A percentile compares a stretch with the other conserved stretches of the same genome.
Evolutionary conservation across 2,329 filamentous ascomycete genomes (phyloP).

Genomic region (Cyphellophora europaea): DNA sequence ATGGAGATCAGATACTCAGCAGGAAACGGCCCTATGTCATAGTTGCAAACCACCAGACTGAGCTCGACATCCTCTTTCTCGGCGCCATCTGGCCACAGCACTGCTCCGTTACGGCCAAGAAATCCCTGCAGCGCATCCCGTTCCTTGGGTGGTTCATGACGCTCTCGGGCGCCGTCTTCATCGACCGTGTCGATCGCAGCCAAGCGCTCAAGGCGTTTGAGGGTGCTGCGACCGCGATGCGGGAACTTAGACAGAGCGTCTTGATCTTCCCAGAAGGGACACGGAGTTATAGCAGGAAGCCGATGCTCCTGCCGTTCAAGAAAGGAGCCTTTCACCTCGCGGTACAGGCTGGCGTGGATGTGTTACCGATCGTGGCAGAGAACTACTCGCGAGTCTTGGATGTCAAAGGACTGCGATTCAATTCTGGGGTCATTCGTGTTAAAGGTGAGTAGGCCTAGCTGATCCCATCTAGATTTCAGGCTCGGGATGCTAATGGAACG

Average conservation of each 20-base stretch:
- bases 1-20: constrained; percentile 55
- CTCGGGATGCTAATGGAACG: neutral
- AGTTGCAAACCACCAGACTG: constrained; percentile 90
- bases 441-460: constrained; percentile 47
- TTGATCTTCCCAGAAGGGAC: constrained; percentile 68
- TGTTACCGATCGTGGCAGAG: constrained; percentile 74
- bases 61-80: constrained; percentile 88
- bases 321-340: constrained; percentile 97
- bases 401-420: constrained; percentile 56
- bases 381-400: constrained; percentile 70
- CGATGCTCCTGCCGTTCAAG: constrained; percentile 87
- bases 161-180: constrained; percentile 83
- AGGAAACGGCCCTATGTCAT: constrained; percentile 75
- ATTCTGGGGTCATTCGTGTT: constrained; percentile 60
- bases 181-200: constrained; percentile 77
- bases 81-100: constrained; percentile 82
- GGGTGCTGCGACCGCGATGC: constrained; percentile 73
- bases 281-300: constrained; percentile 74
- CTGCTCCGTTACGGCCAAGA: constrained; percentile 90
- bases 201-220: constrained; percentile 80
- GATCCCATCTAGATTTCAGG: constrained; percentile 4
- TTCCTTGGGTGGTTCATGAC: constrained; percentile 93
- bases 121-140: constrained; percentile 66
- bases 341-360: constrained; percentile 84
- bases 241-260: constrained; percentile 51